These are phyloP conservation scores for Nannizziopsis barbatae DNA, from an alignment of 2,329 filamentous ascomycete species.

Conservation along the genomic window DNA sequence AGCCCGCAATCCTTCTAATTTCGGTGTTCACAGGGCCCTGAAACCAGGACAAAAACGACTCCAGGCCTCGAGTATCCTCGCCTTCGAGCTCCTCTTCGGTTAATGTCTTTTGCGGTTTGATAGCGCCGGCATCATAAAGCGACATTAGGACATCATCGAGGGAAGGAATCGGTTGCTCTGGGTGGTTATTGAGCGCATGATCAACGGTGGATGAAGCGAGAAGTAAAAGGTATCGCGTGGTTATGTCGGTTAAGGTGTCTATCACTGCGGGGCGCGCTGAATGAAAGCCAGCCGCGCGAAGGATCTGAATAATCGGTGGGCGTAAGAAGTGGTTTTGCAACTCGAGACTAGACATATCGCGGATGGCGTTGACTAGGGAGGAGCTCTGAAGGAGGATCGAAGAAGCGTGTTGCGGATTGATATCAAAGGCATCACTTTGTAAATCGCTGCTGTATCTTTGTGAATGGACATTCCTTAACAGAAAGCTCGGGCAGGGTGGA, in stretches of 20 bases:
- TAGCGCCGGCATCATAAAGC: constrained; percentile 65
- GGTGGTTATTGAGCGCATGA: constrained; percentile 59
- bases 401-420: background rate
- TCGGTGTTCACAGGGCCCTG: constrained; percentile 62
- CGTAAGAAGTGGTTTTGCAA: constrained; percentile 70
- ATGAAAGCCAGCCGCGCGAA: constrained; percentile 85
- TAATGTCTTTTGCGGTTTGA: constrained; percentile 56
- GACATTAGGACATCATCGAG: constrained; percentile 77
- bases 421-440: constrained; percentile 7
- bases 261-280: constrained; percentile 68
- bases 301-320: constrained; percentile 77
- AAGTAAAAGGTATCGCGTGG: constrained; percentile 65
- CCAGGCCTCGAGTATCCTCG: constrained; percentile 65
- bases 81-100: constrained; percentile 58
- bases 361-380: background rate
- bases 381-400: background rate
- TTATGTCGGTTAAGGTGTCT: constrained; percentile 77
- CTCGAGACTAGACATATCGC: constrained; percentile 23
- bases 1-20: constrained; percentile 67
- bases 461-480: constrained; percentile 2
- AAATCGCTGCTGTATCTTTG: background rate
- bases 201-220: constrained; percentile 62
- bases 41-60: constrained; percentile 71
- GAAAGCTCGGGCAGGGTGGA: too few relatives aligned
- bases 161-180: constrained; percentile 49